Evolutionary conservation across 2,329 filamentous ascomycete species (phyloP).

Genomic region (Escovopsis sp.): DNA sequence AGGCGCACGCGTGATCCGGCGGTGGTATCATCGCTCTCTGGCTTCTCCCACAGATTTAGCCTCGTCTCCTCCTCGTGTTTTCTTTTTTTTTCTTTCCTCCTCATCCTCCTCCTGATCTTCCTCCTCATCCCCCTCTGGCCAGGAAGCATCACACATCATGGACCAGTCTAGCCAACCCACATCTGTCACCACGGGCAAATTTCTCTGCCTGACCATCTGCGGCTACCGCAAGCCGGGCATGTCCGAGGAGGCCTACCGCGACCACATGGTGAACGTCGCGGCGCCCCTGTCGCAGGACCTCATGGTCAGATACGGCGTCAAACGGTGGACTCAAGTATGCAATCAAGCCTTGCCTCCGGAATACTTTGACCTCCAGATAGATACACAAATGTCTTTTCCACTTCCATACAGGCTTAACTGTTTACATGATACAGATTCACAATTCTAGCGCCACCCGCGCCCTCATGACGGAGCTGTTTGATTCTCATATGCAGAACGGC

Average conservation of each 20-base stretch:
- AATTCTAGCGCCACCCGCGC: slow-evolving; percentile 14
- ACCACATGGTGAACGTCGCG: slow-evolving; percentile 29
- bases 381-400: too few relatives aligned
- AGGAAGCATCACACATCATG: too few relatives aligned
- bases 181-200: slow-evolving; percentile 5
- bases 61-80: too few relatives aligned
- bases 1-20: too few relatives aligned
- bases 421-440: too few relatives aligned
- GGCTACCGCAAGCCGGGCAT: slow-evolving; percentile 32
- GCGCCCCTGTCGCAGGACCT: slow-evolving; percentile 30
- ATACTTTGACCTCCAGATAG: background rate
- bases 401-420: too few relatives aligned
- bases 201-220: slow-evolving; percentile 31
- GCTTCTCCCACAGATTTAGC: too few relatives aligned
- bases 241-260: slow-evolving; percentile 28
- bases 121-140: too few relatives aligned
- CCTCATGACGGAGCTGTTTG: slow-evolving; percentile 24
- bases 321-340: slow-evolving; percentile 27
- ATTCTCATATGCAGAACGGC: slow-evolving; percentile 31
- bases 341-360: background rate
- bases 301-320: slow-evolving; percentile 33
- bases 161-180: too few relatives aligned
- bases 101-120: too few relatives aligned
- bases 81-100: too few relatives aligned
- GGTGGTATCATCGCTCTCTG: too few relatives aligned